Evolutionary conservation across 2,329 filamentous ascomycete genomes (phyloP), one percentile per base, ranked within the genome.

Genomic region (Clonostachys solani): DNA sequence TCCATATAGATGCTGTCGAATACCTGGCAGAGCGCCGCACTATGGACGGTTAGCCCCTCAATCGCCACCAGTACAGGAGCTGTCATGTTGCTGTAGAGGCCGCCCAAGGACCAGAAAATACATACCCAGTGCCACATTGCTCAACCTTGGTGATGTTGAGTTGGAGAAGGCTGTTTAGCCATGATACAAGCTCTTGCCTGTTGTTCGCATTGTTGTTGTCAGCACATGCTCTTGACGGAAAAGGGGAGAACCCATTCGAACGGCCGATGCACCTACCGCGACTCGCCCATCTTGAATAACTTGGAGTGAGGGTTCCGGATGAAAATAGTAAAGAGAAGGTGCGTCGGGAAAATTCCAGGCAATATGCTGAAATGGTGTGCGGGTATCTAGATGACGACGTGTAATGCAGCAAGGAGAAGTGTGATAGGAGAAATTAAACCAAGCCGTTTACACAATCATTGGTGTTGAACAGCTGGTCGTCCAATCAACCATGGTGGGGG

Each of bases 81-180:
- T 29, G 23, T 29, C 23, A 29, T 10, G 23, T 3, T 29, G 23
- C 23, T 29, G 23, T 29, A 29, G 43, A 47, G 46, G 48, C 58
- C 54, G 57, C 60, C 56, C 53, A 52, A 50, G 49, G 40, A 45
- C 45, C 9, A 29, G 9, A 29, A 29, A 43, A 55, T 53, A 67
- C 75, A 61, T 84, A 97, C 92, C 92, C 94, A 63, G 92, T 97
- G 68, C 94, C 94, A 69, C 92, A 97, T 80, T 99, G 94, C 76
- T 99, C 94, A 67, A 99, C 90, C 74, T 96, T 97, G 61, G 88
- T 97, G 61, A 99, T 84, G 75, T 97, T 99, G 63, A 99, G 86
- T 75, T 96, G 91, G 45, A 99, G 84, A 53, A 99, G 87, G 79
- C 89, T 92, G 79, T 99, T 99, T 57, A 97, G 78, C 94, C 94